Conservation (phyloP, 495 filamentous ascomycete species). For the Neurospora terricola region DNA sequence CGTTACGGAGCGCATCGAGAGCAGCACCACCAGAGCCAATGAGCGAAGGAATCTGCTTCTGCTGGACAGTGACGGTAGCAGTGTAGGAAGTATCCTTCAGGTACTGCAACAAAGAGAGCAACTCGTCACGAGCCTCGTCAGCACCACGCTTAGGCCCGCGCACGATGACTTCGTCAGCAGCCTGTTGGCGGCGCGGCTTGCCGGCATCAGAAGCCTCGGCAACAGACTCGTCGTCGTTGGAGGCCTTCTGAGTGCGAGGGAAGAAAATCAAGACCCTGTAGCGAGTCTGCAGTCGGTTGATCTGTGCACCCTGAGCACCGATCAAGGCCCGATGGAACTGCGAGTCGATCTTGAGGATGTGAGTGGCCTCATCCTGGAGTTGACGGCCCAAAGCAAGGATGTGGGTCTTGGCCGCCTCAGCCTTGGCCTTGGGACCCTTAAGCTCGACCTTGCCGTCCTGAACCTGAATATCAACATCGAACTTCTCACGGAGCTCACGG, state of each 20-base stretch:
- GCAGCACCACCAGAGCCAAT: slow-evolving; percentile 84
- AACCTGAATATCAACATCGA: slow-evolving; percentile 94
- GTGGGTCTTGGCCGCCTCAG: slow-evolving; percentile 68
- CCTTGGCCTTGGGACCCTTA: slow-evolving; percentile 53
- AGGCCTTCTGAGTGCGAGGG: slow-evolving; percentile 54
- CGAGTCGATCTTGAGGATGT: slow-evolving; percentile 77
- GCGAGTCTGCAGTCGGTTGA: slow-evolving; percentile 81
- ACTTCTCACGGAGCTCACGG: slow-evolving; percentile 88
- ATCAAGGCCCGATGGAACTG: slow-evolving; percentile 85
- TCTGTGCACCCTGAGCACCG: slow-evolving; percentile 76
- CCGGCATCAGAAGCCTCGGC: slow-evolving; percentile 66
- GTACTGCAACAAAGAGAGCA: slow-evolving; percentile 77
- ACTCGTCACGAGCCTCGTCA: slow-evolving; percentile 80
- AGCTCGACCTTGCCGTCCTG: slow-evolving; percentile 58
- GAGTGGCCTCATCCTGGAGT: slow-evolving; percentile 77
- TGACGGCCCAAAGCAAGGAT: slow-evolving; percentile 68
- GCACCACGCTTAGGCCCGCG: slow-evolving; percentile 86
- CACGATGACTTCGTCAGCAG: slow-evolving; percentile 79
- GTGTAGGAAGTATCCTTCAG: slow-evolving; percentile 72
- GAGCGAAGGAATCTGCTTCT: slow-evolving; percentile 76
- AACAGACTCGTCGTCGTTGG: slow-evolving; percentile 58
- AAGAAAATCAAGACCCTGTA: slow-evolving; percentile 94
- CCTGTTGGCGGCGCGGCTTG: slow-evolving; percentile 61
- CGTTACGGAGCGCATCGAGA: slow-evolving; percentile 78
- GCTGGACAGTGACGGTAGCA: slow-evolving; percentile 72